A percentile compares a stretch with the other conserved stretches of the same genome.
Conservation (phyloP, 176 grass and related monocot genomes). For the Secale cereale region DNA sequence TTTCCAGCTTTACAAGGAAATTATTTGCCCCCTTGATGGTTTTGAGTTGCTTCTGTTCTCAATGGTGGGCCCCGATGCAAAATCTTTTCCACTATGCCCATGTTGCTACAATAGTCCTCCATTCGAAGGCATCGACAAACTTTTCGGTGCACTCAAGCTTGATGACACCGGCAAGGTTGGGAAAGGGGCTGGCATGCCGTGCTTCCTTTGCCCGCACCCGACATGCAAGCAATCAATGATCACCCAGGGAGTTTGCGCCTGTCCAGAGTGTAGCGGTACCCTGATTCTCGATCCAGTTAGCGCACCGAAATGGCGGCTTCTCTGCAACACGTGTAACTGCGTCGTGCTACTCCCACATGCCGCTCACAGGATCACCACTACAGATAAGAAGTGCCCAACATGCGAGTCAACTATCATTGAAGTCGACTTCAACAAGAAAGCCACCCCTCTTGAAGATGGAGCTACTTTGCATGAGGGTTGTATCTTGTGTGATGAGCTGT, state of each 20-base stretch:
- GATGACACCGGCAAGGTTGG: constrained; percentile 57
- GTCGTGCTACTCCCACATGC: constrained; percentile 78
- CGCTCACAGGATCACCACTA: constrained; percentile 72
- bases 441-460: constrained; percentile 69
- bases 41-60: constrained; percentile 92
- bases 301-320: constrained; percentile 91
- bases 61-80: constrained; percentile 77
- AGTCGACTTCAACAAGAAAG: constrained; percentile 99
- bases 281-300: constrained; percentile 91
- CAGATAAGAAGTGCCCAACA: constrained; percentile 62
- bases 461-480: constrained; percentile 81
- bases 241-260: constrained; percentile 89
- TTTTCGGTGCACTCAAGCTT: constrained; percentile 65
- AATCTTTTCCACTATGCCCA: constrained; percentile 83
- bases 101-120: constrained; percentile 93
- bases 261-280: constrained; percentile 86
- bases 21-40: constrained; percentile 84
- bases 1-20: constrained; percentile 96
- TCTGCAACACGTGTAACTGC: constrained; percentile 91
- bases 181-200: constrained; percentile 90
- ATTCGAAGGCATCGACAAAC: constrained; percentile 93
- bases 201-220: constrained; percentile 89
- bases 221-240: constrained; percentile 93
- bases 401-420: constrained; percentile 94
- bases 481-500: constrained; percentile 91